Evolutionary conservation across 163 green algal species (phyloP).

Genomic region (Scenedesmus sp.): DNA sequence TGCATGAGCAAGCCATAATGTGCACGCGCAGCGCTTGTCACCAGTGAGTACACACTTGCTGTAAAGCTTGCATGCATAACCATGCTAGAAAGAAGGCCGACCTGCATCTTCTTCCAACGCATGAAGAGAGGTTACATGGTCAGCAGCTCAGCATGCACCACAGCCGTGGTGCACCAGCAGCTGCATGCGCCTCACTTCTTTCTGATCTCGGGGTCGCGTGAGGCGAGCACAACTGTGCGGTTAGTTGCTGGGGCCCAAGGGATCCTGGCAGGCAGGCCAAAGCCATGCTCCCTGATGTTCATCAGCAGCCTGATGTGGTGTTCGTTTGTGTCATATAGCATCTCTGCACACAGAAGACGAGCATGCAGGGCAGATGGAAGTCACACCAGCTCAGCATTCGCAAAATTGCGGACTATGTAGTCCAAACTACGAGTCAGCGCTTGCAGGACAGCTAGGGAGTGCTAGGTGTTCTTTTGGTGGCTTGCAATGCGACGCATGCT

Average conservation of each 20-base stretch:
- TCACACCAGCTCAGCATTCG: background rate
- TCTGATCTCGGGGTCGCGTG: background rate
- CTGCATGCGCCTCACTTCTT: background rate
- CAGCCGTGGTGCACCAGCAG: background rate
- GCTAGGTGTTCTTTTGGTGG: background rate
- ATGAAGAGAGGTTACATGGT: background rate
- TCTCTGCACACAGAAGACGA: background rate
- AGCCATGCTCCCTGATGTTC: background rate
- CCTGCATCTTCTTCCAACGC: too few species aligned
- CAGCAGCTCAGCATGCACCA: background rate
- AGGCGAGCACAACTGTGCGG: background rate
- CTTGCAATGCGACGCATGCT: too few species aligned
- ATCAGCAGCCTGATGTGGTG: background rate
- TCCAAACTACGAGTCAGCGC: background rate
- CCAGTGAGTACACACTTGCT: too few species aligned
- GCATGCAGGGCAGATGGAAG: background rate
- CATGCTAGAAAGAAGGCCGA: too few species aligned
- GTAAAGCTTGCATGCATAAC: too few species aligned
- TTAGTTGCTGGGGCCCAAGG: background rate
- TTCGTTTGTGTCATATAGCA: constrained; percentile 10
- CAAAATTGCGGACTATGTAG: background rate
- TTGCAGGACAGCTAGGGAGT: background rate
- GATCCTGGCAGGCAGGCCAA: background rate
- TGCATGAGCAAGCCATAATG: too few species aligned
- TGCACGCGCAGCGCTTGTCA: too few species aligned